phyloP scores from a whole-genome alignment of 768 basidiomycete genomes.

The Mycena vulgaris region DNA sequence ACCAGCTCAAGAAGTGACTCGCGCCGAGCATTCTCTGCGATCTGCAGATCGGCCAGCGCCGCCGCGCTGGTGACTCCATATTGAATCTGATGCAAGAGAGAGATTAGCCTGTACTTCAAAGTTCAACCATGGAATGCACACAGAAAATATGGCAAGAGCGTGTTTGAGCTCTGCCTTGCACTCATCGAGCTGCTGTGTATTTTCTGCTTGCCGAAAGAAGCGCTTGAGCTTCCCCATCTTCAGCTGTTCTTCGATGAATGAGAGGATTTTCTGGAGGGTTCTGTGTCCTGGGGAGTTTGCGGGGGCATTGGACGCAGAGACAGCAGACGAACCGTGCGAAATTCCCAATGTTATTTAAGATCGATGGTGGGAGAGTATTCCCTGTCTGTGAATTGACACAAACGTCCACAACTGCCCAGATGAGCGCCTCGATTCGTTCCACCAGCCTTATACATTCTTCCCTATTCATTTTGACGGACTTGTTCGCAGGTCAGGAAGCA shows the following conservation, averaged over 20 bases:
- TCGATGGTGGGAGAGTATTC: background rate
- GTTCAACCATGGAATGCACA: background rate
- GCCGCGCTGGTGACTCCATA: background rate
- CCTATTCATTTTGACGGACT: background rate
- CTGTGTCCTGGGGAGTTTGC: no score
- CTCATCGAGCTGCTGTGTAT: background rate
- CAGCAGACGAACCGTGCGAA: background rate
- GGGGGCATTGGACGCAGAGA: background rate
- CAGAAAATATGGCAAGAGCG: background rate
- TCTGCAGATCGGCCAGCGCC: background rate
- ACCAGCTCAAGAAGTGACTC: background rate
- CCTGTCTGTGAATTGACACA: background rate
- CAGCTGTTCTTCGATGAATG: background rate
- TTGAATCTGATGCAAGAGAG: background rate
- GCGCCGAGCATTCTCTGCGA: background rate
- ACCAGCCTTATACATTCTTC: background rate
- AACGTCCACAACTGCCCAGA: background rate
- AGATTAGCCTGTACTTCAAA: no score
- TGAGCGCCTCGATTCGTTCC: background rate
- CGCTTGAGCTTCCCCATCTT: background rate
- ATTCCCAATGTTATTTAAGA: background rate
- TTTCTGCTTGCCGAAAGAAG: background rate
- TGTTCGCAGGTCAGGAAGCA: background rate
- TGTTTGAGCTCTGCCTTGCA: background rate
- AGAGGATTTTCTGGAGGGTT: constrained; percentile 4